Conservation (phyloP, 2,329 filamentous ascomycete species). For the Pseudogymnoascus sp. region DNA sequence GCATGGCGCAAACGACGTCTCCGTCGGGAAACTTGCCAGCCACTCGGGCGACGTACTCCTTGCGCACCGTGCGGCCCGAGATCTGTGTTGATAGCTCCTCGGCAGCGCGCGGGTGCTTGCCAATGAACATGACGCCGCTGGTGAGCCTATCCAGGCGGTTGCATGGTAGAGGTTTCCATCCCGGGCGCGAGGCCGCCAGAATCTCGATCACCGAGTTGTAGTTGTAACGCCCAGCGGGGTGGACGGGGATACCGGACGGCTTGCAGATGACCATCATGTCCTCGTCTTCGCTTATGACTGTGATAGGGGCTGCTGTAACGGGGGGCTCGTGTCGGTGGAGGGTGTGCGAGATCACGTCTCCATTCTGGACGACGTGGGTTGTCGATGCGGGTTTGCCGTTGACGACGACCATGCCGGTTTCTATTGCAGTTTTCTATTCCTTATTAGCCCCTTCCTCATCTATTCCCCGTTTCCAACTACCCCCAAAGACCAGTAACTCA, state of each 20-base stretch:
- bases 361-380: constrained; percentile 70
- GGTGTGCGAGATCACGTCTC: constrained; percentile 85
- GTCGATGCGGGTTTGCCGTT: constrained; percentile 63
- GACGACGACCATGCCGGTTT: constrained; percentile 66
- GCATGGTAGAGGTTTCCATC: constrained; percentile 59
- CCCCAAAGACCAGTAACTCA: constrained; percentile 30
- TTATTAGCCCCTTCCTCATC: constrained; percentile 20
- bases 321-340: constrained; percentile 94
- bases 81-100: constrained; percentile 71
- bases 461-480: background rate
- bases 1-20: constrained; percentile 85
- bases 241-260: constrained; percentile 87
- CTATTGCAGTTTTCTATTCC: constrained; percentile 61
- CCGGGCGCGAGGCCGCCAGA: constrained; percentile 65
- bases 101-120: constrained; percentile 73
- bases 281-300: constrained; percentile 81
- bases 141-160: constrained; percentile 92
- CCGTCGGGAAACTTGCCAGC: constrained; percentile 86
- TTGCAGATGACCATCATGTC: constrained; percentile 97
- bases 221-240: constrained; percentile 90
- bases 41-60: constrained; percentile 91
- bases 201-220: constrained; percentile 94
- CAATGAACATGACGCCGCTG: constrained; percentile 96
- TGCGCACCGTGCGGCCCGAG: constrained; percentile 70
- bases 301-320: constrained; percentile 70